phyloP scores from a whole-genome alignment of 2,329 filamentous ascomycete genomes.

The Fusarium anguioides region DNA sequence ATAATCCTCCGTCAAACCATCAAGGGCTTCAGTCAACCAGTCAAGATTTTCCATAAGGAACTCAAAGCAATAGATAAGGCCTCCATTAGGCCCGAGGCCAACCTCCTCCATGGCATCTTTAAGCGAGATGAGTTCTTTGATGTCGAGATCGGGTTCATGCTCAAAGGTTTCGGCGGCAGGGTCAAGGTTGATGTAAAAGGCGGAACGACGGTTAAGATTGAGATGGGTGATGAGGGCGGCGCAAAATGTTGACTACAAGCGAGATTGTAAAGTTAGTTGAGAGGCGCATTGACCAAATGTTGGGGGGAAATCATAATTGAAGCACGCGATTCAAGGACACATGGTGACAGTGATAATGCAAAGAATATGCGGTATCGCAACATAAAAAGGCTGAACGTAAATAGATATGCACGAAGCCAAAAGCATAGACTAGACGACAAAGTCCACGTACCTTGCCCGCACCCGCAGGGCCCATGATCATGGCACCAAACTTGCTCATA shows the following conservation, averaged over 20 bases:
- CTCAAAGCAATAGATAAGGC: constrained; percentile 96
- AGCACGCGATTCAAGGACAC: constrained; percentile 36
- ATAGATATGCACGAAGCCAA: constrained; percentile 9
- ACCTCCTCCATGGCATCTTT: constrained; percentile 98
- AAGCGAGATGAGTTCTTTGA: constrained; percentile 92
- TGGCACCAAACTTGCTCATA: constrained; percentile 94
- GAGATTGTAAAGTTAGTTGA: constrained; percentile 19
- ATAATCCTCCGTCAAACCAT: constrained; percentile 91
- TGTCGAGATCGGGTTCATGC: constrained; percentile 92
- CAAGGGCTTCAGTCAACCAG: constrained; percentile 86
- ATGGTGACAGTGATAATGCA: constrained; percentile 25
- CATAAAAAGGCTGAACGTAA: constrained; percentile 5
- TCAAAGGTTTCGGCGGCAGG: constrained; percentile 93
- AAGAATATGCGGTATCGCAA: constrained; percentile 9
- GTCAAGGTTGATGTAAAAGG: constrained; percentile 98
- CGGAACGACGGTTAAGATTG: constrained; percentile 88
- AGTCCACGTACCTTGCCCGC: constrained; percentile 79
- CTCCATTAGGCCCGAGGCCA: constrained; percentile 89
- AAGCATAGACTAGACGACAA: constrained; percentile 13
- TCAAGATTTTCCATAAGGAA: constrained; percentile 95
- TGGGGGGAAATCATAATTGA: not conserved
- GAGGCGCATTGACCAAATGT: constrained; percentile 15
- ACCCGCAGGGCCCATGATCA: constrained; percentile 96
- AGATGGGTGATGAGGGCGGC: constrained; percentile 92
- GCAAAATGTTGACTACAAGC: constrained; percentile 87